phyloP scores from a whole-genome alignment of 208 protist species.

The Angomonas desouzai region DNA sequence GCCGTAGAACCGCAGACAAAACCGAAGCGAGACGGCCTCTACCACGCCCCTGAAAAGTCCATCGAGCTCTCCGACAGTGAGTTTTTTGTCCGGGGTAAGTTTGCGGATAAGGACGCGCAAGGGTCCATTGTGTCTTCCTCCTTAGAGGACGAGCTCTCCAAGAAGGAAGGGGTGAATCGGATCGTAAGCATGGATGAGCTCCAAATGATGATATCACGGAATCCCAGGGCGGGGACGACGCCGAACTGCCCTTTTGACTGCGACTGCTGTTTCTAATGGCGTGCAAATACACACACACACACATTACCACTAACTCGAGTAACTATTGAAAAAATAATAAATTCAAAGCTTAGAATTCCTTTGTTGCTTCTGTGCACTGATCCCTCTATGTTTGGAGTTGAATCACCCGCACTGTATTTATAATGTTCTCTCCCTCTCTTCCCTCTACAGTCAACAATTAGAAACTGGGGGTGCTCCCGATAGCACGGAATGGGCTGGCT shows the following conservation, averaged over 20 bases:
- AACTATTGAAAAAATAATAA: too few species aligned
- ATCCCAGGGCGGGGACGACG: slow-evolving; percentile 70
- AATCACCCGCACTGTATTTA: too few species aligned
- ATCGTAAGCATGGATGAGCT: slow-evolving; percentile 75
- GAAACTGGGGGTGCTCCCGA: background rate
- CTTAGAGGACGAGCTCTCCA: slow-evolving; percentile 17
- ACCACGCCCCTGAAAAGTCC: slow-evolving; percentile 66
- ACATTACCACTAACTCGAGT: too few species aligned
- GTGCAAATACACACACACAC: too few species aligned
- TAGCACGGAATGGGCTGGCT: slow-evolving; percentile 14
- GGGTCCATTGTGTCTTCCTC: background rate
- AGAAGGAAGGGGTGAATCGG: slow-evolving; percentile 70
- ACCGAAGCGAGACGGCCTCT: slow-evolving; percentile 59
- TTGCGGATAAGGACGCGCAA: background rate
- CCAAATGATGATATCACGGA: slow-evolving; percentile 71
- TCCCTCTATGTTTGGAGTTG: too few species aligned
- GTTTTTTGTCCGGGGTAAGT: slow-evolving; percentile 43
- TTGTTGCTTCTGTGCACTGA: too few species aligned
- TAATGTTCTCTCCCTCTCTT: background rate
- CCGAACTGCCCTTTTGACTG: slow-evolving; percentile 90
- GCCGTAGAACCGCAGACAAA: slow-evolving; percentile 1
- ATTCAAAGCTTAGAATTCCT: too few species aligned
- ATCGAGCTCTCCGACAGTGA: slow-evolving; percentile 71
- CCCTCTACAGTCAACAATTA: background rate
- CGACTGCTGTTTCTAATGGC: slow-evolving; percentile 79